phyloP scores from a whole-genome alignment of 2,329 filamentous ascomycete genomes.

The Fusarium equiseti region DNA sequence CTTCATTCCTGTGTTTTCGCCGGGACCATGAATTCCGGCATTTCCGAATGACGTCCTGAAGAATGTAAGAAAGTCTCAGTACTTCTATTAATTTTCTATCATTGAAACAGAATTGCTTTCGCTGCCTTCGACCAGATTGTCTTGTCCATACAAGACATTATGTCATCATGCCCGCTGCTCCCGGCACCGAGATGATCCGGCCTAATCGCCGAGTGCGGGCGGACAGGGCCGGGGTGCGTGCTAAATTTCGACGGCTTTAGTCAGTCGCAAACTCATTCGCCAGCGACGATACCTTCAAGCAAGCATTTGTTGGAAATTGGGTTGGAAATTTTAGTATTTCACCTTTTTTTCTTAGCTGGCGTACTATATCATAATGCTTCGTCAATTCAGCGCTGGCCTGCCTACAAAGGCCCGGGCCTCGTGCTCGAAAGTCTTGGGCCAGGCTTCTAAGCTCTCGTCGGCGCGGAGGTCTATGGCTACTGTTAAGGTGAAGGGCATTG shows the following conservation, averaged over 20 bases:
- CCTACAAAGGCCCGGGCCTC: conserved; percentile 46
- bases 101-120: not conserved
- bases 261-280: conserved; percentile 45
- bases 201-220: conserved; percentile 47
- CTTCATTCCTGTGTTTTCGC: not conserved
- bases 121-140: not conserved
- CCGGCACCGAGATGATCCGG: conserved; percentile 49
- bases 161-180: conserved; percentile 33
- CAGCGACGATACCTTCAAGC: conserved; percentile 15
- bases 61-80: not conserved
- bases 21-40: not conserved
- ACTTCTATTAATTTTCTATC: not conserved
- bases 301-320: conserved; percentile 29
- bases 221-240: conserved; percentile 38
- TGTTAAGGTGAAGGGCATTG: conserved; percentile 53
- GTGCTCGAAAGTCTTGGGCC: conserved; percentile 43
- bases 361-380: conserved; percentile 50
- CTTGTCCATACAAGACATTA: conserved; percentile 25
- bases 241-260: conserved; percentile 44
- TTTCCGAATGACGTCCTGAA: not conserved
- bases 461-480: conserved; percentile 50
- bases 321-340: conserved; percentile 4
- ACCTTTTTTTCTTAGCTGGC: conserved; percentile 19
- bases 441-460: conserved; percentile 40
- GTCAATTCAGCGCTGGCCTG: conserved; percentile 52